These are phyloP conservation scores for Heliamphora pulchella DNA, from an alignment of 179 eudicot genomes.

Conservation along the genomic window DNA sequence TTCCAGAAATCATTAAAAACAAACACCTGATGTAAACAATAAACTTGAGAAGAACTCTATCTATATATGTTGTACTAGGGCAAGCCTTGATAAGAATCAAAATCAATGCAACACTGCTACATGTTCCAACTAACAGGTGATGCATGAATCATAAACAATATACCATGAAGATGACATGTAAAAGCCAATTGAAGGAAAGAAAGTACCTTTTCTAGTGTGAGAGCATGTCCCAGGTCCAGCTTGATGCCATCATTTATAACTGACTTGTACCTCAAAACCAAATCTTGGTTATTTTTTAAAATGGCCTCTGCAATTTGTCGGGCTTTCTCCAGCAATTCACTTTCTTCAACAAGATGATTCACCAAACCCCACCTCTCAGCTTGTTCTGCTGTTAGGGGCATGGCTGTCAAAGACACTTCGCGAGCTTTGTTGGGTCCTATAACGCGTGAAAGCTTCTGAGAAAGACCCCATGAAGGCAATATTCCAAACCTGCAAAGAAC, in stretches of 20 bases:
- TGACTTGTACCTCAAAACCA: slow-evolving; percentile 83
- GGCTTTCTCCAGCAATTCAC: slow-evolving; percentile 69
- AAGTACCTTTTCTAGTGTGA: slow-evolving; percentile 79
- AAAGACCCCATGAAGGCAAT: slow-evolving; percentile 99
- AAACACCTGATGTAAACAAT: no score
- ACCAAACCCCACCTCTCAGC: slow-evolving; percentile 83
- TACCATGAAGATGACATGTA: background rate
- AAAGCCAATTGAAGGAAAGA: background rate
- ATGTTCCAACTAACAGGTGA: background rate
- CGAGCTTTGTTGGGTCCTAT: slow-evolving; percentile 88
- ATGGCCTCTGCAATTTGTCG: slow-evolving; percentile 71
- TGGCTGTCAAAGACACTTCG: slow-evolving; percentile 68
- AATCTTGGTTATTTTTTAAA: slow-evolving; percentile 64
- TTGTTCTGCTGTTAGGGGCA: slow-evolving; percentile 74
- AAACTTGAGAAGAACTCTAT: background rate
- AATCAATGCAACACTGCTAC: background rate
- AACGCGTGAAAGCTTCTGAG: slow-evolving; percentile 93
- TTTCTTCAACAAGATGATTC: slow-evolving; percentile 76
- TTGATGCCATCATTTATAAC: slow-evolving; percentile 89
- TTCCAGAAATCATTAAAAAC: no score
- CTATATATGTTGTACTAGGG: background rate
- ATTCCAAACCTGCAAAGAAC: slow-evolving; percentile 69
- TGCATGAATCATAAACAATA: background rate
- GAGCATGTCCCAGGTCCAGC: slow-evolving; percentile 67
- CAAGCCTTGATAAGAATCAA: background rate